These are phyloP conservation scores for Amanita muscaria DNA, from an alignment of 768 basidiomycete species.

Conservation along the genomic window DNA sequence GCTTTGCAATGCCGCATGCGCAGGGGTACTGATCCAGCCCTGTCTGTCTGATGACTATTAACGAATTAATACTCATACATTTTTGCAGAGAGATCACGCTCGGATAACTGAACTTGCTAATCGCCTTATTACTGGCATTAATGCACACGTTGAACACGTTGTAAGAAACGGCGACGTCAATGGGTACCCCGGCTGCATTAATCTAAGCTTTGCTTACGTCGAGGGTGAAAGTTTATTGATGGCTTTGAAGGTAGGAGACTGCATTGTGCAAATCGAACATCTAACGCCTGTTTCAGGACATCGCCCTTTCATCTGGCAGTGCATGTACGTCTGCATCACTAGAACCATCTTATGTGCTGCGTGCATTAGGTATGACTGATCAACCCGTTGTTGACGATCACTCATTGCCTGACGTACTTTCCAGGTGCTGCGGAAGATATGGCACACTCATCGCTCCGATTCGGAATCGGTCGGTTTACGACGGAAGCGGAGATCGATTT, in stretches of 20 bases:
- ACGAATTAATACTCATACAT: slow-evolving; percentile 14
- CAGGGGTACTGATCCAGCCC: slow-evolving; percentile 82
- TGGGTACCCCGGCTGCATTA: slow-evolving; percentile 95
- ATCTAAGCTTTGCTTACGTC: slow-evolving; percentile 92
- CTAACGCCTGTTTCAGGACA: slow-evolving; percentile 47
- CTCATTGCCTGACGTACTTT: background rate
- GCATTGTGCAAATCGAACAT: slow-evolving; percentile 1
- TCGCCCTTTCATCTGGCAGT: slow-evolving; percentile 95
- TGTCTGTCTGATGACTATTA: background rate
- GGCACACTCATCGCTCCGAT: slow-evolving; percentile 96
- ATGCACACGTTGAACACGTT: slow-evolving; percentile 78
- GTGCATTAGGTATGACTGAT: slow-evolving; percentile 66
- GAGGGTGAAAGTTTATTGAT: slow-evolving; percentile 96
- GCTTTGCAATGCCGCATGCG: slow-evolving; percentile 64
- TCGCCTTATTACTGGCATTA: slow-evolving; percentile 74
- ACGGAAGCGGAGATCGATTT: slow-evolving; percentile 96
- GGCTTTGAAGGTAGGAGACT: slow-evolving; percentile 76
- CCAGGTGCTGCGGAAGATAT: slow-evolving; percentile 93
- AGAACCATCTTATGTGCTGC: slow-evolving; percentile 96
- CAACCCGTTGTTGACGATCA: background rate
- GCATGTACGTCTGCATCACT: slow-evolving; percentile 98
- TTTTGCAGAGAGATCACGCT: slow-evolving; percentile 64
- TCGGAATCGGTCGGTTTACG: slow-evolving; percentile 96
- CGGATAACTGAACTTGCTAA: slow-evolving; percentile 69
- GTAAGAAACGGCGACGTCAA: slow-evolving; percentile 87